Conservation (phyloP, 169 alveolate genomes). For the Perkinsus chesapeaki region DNA sequence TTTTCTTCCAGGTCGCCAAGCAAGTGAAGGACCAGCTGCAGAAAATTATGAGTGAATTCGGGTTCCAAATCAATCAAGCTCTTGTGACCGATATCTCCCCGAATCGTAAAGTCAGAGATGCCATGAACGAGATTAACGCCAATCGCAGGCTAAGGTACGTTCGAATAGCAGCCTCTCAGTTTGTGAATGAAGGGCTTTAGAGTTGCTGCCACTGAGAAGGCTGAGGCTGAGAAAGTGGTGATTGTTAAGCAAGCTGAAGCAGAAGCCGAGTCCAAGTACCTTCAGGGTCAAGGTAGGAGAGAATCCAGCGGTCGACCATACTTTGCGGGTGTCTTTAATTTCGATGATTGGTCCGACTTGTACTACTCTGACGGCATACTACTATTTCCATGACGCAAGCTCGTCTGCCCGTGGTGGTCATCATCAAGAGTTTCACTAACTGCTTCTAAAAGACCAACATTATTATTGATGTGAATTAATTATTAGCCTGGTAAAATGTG, state of each 20-base stretch:
- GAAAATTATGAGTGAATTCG: conserved; percentile 10
- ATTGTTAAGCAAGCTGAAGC: conserved; percentile 13
- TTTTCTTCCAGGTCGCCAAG: background rate
- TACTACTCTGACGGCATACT: too few species aligned
- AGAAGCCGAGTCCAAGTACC: conserved; percentile 8
- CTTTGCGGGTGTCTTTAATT: too few species aligned
- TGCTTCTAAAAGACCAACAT: too few species aligned
- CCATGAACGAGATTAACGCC: conserved; percentile 16
- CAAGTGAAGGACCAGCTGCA: conserved; percentile 1
- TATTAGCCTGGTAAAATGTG: too few species aligned
- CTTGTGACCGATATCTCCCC: conserved; percentile 14
- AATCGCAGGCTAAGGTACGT: background rate
- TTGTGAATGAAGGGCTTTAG: background rate
- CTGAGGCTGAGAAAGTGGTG: conserved; percentile 13
- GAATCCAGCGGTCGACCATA: background rate
- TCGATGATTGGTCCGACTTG: too few species aligned
- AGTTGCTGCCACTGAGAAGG: conserved; percentile 11
- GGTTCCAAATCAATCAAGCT: conserved; percentile 1
- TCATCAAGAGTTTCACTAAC: too few species aligned
- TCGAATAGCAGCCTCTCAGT: background rate
- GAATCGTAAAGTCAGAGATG: conserved; percentile 7
- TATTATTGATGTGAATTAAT: too few species aligned
- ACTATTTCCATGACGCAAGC: too few species aligned
- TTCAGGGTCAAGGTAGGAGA: conserved; percentile 1
- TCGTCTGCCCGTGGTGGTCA: too few species aligned